Percentiles rank a stretch among this genome's conserved stretches.
Conservation (phyloP, 1,284 basidiomycete species). For the Sporisorium scitamineum region DNA sequence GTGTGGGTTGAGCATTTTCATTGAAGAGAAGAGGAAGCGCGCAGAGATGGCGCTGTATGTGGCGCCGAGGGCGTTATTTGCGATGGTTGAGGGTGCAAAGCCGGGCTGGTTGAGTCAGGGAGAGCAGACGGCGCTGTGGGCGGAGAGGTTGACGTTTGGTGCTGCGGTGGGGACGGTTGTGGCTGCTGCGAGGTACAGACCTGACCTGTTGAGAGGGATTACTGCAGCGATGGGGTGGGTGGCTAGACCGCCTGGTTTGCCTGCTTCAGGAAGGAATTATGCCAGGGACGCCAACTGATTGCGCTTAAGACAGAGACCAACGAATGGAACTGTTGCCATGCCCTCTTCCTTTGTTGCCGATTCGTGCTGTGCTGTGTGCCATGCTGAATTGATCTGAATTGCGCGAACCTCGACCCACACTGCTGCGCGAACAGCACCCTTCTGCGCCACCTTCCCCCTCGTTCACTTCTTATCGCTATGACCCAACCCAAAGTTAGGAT, state of each 20-base stretch:
- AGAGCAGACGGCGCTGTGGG: slow-evolving; percentile 44
- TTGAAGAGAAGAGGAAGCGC: slow-evolving; percentile 69
- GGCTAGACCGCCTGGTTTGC: slow-evolving; percentile 18
- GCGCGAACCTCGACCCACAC: neutral
- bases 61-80: slow-evolving; percentile 69
- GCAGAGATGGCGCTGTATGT: slow-evolving; percentile 70
- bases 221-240: slow-evolving; percentile 60
- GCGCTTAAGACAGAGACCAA: too few species aligned
- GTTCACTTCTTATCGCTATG: slow-evolving; percentile 27
- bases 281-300: slow-evolving; percentile 13
- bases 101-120: slow-evolving; percentile 60
- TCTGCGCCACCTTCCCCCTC: neutral
- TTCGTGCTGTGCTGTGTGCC: neutral
- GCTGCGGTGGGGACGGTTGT: slow-evolving; percentile 52
- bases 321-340: too few species aligned
- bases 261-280: slow-evolving; percentile 27
- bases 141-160: slow-evolving; percentile 57
- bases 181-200: slow-evolving; percentile 50
- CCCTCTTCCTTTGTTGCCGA: too few species aligned
- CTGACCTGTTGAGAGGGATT: slow-evolving; percentile 58
- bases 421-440: neutral
- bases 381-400: too few species aligned
- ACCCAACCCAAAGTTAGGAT: slow-evolving; percentile 18
- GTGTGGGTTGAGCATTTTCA: slow-evolving; percentile 64
- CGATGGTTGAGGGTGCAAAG: slow-evolving; percentile 52